Percentiles rank a stretch among this genome's conserved stretches.
phyloP scores from a whole-genome alignment of 192 early-diverging fungal genomes.

The Rhizoclosmatium sp. region DNA sequence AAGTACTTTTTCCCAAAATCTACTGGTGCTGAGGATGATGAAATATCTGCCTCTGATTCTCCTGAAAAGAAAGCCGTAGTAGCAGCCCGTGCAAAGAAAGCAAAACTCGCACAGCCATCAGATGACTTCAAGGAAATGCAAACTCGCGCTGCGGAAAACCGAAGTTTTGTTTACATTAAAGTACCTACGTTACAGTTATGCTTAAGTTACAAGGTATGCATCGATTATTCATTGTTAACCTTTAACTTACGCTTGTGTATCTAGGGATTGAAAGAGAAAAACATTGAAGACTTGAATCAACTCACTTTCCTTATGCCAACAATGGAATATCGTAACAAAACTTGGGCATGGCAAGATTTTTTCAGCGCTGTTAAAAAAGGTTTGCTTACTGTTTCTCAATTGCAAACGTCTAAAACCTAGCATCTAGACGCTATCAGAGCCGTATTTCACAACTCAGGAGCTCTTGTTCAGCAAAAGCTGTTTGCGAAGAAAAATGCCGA shows the following conservation, averaged over 20 bases:
- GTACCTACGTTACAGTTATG: constrained; percentile 83
- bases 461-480: constrained; percentile 60
- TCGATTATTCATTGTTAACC: constrained; percentile 18
- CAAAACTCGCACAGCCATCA: neutral
- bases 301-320: constrained; percentile 79
- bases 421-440: constrained; percentile 54
- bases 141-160: constrained; percentile 80
- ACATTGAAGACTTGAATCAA: constrained; percentile 75
- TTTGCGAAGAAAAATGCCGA: constrained; percentile 49
- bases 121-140: constrained; percentile 86
- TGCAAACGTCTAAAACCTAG: constrained; percentile 13
- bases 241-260: neutral
- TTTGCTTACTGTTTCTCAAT: constrained; percentile 32
- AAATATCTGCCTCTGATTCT: neutral
- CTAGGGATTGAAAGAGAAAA: constrained; percentile 80
- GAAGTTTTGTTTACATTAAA: constrained; percentile 91
- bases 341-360: constrained; percentile 82
- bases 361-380: constrained; percentile 74
- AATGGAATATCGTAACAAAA: constrained; percentile 82
- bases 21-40: constrained; percentile 36
- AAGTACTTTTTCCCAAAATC: constrained; percentile 81
- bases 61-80: constrained; percentile 13
- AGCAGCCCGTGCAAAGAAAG: neutral
- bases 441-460: constrained; percentile 59
- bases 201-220: constrained; percentile 78